Percentiles rank a stretch among this genome's conserved stretches.
These are phyloP conservation scores for Tephrocybe rancida DNA, from an alignment of 768 basidiomycete genomes.

Conservation along the genomic window DNA sequence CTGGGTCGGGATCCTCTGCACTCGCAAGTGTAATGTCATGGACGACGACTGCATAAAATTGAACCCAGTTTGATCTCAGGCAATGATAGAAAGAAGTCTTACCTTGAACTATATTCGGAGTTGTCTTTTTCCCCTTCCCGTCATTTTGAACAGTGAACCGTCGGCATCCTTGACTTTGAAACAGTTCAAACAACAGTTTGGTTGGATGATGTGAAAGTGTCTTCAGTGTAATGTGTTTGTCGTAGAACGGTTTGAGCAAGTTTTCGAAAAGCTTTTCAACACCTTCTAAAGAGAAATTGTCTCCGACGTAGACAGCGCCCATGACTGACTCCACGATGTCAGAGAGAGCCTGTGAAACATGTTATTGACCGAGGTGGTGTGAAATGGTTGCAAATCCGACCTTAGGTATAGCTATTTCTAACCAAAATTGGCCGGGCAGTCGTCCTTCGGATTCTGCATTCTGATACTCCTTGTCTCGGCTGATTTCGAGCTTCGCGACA, in stretches of 20 bases:
- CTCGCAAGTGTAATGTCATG: constrained; percentile 67
- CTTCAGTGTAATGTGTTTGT: constrained; percentile 71
- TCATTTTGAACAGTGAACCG: constrained; percentile 63
- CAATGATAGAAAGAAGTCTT: constrained; percentile 2
- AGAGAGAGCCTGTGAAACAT: constrained; percentile 58
- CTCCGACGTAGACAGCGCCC: constrained; percentile 80
- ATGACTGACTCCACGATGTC: constrained; percentile 82
- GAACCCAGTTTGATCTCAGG: constrained; percentile 3
- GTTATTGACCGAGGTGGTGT: constrained; percentile 4
- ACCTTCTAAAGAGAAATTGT: constrained; percentile 64
- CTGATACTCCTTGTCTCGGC: constrained; percentile 48
- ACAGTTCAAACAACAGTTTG: constrained; percentile 69
- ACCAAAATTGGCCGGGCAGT: constrained; percentile 74
- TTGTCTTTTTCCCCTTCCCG: constrained; percentile 16
- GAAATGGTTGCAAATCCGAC: constrained; percentile 31
- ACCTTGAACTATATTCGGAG: constrained; percentile 9
- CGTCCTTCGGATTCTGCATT: constrained; percentile 50
- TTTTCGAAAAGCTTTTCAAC: constrained; percentile 67
- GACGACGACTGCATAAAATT: constrained; percentile 57
- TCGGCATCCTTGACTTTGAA: constrained; percentile 74
- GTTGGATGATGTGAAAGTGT: constrained; percentile 80
- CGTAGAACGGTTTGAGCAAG: constrained; percentile 76
- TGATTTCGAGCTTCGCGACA: constrained; percentile 44
- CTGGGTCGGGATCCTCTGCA: constrained; percentile 50
- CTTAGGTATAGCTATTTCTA: constrained; percentile 77